These are phyloP conservation scores for Trichoderma atroviride DNA, from an alignment of 2,329 filamentous ascomycete species.

Conservation along the genomic window DNA sequence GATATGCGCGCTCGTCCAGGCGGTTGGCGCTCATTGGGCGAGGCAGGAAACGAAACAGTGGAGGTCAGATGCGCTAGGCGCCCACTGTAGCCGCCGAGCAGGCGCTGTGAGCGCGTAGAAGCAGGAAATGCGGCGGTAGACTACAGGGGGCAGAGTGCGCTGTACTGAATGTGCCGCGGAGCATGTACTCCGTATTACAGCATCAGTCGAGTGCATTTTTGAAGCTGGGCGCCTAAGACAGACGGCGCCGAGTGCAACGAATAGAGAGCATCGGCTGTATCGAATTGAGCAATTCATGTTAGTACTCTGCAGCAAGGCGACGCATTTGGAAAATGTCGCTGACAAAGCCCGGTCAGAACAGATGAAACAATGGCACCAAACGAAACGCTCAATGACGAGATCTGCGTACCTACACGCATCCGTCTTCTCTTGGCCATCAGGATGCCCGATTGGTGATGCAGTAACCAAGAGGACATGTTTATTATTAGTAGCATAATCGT, in stretches of 20 bases:
- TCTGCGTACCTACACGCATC: background rate
- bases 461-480: background rate
- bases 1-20: constrained; percentile 33
- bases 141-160: background rate
- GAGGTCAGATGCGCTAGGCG: background rate
- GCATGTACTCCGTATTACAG: background rate
- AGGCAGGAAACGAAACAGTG: background rate
- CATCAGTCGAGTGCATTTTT: background rate
- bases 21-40: constrained; percentile 31
- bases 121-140: background rate
- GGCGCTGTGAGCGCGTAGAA: constrained; percentile 3
- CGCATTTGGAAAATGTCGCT: background rate
- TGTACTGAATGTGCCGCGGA: background rate
- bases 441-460: background rate
- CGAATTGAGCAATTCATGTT: background rate
- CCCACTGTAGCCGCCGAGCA: constrained; percentile 9
- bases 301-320: background rate
- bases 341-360: background rate
- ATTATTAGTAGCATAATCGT: background rate
- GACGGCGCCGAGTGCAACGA: background rate
- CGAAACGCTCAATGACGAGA: background rate
- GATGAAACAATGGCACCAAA: background rate
- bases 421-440: background rate
- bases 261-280: background rate
- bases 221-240: background rate